These are phyloP conservation scores for Pseudovirgaria hyperparasitica DNA, from an alignment of 2,329 filamentous ascomycete genomes.

Conservation along the genomic window DNA sequence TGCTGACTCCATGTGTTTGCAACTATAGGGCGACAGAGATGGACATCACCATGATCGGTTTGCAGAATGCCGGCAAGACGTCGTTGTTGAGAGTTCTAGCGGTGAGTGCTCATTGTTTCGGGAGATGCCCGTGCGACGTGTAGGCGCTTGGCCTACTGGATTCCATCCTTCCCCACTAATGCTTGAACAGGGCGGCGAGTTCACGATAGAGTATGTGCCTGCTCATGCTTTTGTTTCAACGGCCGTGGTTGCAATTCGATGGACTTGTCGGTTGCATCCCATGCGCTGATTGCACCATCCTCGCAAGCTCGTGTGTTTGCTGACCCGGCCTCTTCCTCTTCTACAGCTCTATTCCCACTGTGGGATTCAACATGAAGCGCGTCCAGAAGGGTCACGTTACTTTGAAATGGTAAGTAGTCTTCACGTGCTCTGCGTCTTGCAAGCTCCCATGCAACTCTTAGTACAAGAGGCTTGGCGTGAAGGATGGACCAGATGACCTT, in stretches of 20 bases:
- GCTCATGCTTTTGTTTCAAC: conserved; percentile 4
- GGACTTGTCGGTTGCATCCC: conserved; percentile 4
- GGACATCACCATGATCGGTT: conserved; percentile 97
- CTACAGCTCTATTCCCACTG: conserved; percentile 86
- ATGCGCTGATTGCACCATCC: conserved; percentile 11
- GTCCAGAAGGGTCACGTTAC: conserved; percentile 97
- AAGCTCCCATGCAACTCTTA: conserved; percentile 24
- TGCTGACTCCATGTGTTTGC: too few relatives aligned
- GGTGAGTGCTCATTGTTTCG: conserved; percentile 48
- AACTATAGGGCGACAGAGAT: conserved; percentile 93
- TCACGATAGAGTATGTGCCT: conserved; percentile 85
- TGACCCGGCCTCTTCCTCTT: conserved; percentile 24
- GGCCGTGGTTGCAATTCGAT: conserved; percentile 3
- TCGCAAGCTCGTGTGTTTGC: conserved; percentile 11
- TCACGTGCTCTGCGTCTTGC: conserved; percentile 15
- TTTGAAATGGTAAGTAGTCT: conserved; percentile 63
- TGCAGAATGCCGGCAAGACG: conserved; percentile 97
- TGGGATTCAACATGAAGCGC: conserved; percentile 98
- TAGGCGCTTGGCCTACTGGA: conserved; percentile 10
- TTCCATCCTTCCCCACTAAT: conserved; percentile 14
- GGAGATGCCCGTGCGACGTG: conserved; percentile 17
- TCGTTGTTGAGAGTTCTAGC: conserved; percentile 86
- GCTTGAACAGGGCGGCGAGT: conserved; percentile 72
- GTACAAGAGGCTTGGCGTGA: too few relatives aligned
- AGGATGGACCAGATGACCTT: too few relatives aligned